Base-by-base conservation (phyloP, 1,139 yeast species). In the Saccharomyces hybrid region DNA sequence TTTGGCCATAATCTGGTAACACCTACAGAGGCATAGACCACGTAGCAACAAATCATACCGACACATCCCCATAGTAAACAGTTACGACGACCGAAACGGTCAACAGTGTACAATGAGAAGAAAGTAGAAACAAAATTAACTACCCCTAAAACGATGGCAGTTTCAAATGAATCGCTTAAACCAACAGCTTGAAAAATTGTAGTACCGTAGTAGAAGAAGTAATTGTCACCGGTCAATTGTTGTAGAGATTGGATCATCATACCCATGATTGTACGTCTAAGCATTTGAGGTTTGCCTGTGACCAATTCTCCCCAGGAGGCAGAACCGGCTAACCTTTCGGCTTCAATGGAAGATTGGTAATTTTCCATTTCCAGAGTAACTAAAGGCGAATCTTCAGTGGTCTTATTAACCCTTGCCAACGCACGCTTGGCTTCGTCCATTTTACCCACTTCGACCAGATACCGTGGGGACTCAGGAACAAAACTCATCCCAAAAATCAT, bases 391-490 rank as follows among this genome's bases (percentile, higher is more conserved):
- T 82, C 84, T 19, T 74, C 65, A 2, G 78, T 64, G 48, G 77
- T 75, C 67, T 78, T 80, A 74, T 84, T 82, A 53, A 83, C 79
- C 62, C 71, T 79, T 52, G 85, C 82, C 64, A 86, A 71, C 51
- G 88, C 75, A 58, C 71, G 67, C 71, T 78, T 78, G 31, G 91
- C 93, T 53, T 78, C 78, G 21, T 77, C 85, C 53, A 80, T 71
- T 56, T 74, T 73, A 55, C 76, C 80, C 52, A 70, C 73, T 57
- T 81, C 78, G 57, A 84, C 78, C 68, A 78, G 77, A 72, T 73
- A 86, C 73, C 95, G 79, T 62, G 95, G 90, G 46, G 91, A 82
- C 71, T 86, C 95, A 55, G 95, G 95, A 71, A 84, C 79, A 64
- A 83, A 73, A 53, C 76, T 61, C 81, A 85, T 80, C 67, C 87